Evolutionary conservation across 257 asterid species (phyloP).

Genomic region (Scutellaria baicalensis): DNA sequence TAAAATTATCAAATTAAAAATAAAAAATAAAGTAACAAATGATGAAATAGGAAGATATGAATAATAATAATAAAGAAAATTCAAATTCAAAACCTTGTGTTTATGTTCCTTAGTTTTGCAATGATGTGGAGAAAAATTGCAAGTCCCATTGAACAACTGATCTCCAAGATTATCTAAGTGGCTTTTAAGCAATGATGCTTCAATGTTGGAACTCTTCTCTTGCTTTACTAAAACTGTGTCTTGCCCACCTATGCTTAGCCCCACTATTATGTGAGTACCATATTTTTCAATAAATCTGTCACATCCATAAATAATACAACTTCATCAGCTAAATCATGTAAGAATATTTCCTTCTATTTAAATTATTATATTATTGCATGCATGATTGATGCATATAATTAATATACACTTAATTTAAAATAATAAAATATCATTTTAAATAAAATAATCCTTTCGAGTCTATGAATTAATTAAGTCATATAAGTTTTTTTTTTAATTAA

Average conservation of each 20-base stretch:
- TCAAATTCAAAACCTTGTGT: slow-evolving; percentile 39
- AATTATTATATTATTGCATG: too few species aligned
- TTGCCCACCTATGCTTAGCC: slow-evolving; percentile 85
- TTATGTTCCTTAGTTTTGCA: slow-evolving; percentile 37
- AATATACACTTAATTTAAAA: too few species aligned
- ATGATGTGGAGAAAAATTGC: slow-evolving; percentile 55
- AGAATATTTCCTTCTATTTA: background rate
- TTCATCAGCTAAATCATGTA: background rate
- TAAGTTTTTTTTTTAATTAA: too few species aligned
- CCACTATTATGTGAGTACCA: slow-evolving; percentile 92
- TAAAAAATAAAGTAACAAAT: background rate
- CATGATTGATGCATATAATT: too few species aligned
- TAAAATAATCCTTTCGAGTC: too few species aligned
- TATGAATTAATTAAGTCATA: too few species aligned
- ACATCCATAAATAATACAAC: slow-evolving; percentile 9
- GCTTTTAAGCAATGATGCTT: slow-evolving; percentile 64
- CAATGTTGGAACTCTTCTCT: slow-evolving; percentile 57
- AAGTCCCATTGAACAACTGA: slow-evolving; percentile 64
- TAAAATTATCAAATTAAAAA: background rate
- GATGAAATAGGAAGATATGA: background rate
- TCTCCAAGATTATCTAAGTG: slow-evolving; percentile 81
- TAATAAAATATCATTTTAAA: too few species aligned
- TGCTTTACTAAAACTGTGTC: slow-evolving; percentile 78
- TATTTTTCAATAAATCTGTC: slow-evolving; percentile 90
- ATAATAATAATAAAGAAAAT: too few species aligned